phyloP scores from a whole-genome alignment of 164 flowering plant species.

The Hamamelis virginiana region DNA sequence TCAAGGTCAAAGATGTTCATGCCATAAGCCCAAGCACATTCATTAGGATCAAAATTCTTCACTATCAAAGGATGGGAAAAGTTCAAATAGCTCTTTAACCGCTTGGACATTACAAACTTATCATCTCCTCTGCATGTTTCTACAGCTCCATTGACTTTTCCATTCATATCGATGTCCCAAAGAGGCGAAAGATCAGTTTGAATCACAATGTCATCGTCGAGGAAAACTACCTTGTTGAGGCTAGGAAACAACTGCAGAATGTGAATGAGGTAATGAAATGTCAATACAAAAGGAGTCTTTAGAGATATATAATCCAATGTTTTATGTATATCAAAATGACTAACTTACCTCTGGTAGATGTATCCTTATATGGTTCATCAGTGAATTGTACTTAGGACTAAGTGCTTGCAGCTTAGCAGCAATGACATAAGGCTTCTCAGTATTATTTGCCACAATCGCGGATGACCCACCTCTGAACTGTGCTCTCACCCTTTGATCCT shows the following conservation, averaged over 20 bases:
- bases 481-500: conserved; percentile 73
- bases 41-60: conserved; percentile 63
- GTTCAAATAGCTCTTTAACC: conserved; percentile 82
- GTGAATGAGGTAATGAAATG: neutral
- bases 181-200: conserved; percentile 87
- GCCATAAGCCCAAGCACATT: conserved; percentile 99
- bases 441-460: conserved; percentile 66
- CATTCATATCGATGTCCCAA: conserved; percentile 89
- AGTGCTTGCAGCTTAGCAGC: conserved; percentile 93
- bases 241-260: conserved; percentile 85
- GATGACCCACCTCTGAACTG: conserved; percentile 90
- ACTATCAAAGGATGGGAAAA: conserved; percentile 86
- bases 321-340: neutral
- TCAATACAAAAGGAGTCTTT: neutral
- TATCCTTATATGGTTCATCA: conserved; percentile 92
- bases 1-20: conserved; percentile 91
- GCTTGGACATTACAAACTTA: conserved; percentile 89
- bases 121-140: conserved; percentile 92
- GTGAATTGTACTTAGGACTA: conserved; percentile 91
- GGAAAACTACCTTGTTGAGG: conserved; percentile 81
- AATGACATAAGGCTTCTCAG: conserved; percentile 72
- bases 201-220: conserved; percentile 91
- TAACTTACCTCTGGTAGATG: conserved; percentile 92
- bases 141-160: conserved; percentile 98
- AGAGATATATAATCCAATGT: neutral